Evolutionary conservation across 805 yeast species (phyloP), one percentile per base, ranked within the genome.

Genomic region (Candida montana): DNA sequence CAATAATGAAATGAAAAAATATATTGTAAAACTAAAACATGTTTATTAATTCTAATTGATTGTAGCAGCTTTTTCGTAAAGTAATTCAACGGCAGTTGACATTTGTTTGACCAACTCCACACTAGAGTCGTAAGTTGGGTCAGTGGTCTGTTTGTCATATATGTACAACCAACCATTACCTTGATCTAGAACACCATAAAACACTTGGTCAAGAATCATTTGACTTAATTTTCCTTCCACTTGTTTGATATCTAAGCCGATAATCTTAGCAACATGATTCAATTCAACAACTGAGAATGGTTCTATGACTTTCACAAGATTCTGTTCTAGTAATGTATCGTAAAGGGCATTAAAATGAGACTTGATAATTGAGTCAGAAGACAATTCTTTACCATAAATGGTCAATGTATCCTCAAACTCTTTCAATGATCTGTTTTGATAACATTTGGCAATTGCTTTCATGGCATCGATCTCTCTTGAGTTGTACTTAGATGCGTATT

Each of bases 91-190:
- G 24, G 83, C 96, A 41, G 68, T 75, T 21, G 93, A 83, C 79
- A 93, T 80, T 59, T 86, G 84, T 60, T 84, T 85, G 37, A 95
- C 79, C 51, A 95, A 78, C 44, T 86, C 93, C 52, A 91, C 75
- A 33, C 95, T 83, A 41, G 91, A 80, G 49, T 83, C 93, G 58
- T 91, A 93, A 38, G 95, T 81, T 31, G 85, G 85, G 63, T 93
- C 98, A 47, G 80, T 79, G 57, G 77, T 79, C 32, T 96, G 95
- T 59, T 89, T 85, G 45, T 88, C 95, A 58, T 86, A 93, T 44
- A 93, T 78, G 51, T 88, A 81, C 54, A 93, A 74, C 96, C 97
- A 93, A 8, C 99, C 99, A 61, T 90, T 90, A 35, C 98, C 98
- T 69, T 93, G 99, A 63, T 93, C 99, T 52, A 93, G 72, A 29